Conservation (phyloP, 306 rosid species). For the Sicyos edulis region DNA sequence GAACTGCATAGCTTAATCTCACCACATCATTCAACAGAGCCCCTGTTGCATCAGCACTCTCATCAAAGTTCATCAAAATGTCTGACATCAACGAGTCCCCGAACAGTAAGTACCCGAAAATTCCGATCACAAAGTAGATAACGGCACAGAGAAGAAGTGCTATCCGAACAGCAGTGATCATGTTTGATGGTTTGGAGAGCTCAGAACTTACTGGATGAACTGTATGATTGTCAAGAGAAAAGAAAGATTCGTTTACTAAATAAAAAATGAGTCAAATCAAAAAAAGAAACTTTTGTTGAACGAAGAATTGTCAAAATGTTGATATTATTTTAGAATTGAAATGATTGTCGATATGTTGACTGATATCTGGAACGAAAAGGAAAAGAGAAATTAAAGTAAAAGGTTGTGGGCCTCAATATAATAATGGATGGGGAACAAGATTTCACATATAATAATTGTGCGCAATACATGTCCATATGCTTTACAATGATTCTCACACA, state of each 20-base stretch:
- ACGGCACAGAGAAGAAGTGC: constrained; percentile 58
- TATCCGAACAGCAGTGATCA: constrained; percentile 64
- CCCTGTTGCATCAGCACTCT: constrained; percentile 48
- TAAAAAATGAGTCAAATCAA: background rate
- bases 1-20: constrained; percentile 82
- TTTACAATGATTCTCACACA: background rate
- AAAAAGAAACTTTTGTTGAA: too few relatives aligned
- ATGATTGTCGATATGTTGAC: background rate
- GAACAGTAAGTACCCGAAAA: constrained; percentile 82
- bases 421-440: background rate
- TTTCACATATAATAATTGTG: background rate
- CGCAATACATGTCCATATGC: background rate
- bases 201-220: constrained; percentile 92
- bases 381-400: background rate
- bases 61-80: constrained; percentile 74
- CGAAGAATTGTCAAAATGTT: background rate
- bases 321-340: background rate
- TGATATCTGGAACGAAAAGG: background rate
- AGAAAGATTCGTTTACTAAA: background rate
- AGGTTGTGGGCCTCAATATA: background rate
- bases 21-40: constrained; percentile 55
- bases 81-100: constrained; percentile 76
- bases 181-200: constrained; percentile 60
- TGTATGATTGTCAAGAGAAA: constrained; percentile 23
- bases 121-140: constrained; percentile 58